Evolutionary conservation across 208 protist genomes (phyloP).

Genomic region (Crithidia brevicula): DNA sequence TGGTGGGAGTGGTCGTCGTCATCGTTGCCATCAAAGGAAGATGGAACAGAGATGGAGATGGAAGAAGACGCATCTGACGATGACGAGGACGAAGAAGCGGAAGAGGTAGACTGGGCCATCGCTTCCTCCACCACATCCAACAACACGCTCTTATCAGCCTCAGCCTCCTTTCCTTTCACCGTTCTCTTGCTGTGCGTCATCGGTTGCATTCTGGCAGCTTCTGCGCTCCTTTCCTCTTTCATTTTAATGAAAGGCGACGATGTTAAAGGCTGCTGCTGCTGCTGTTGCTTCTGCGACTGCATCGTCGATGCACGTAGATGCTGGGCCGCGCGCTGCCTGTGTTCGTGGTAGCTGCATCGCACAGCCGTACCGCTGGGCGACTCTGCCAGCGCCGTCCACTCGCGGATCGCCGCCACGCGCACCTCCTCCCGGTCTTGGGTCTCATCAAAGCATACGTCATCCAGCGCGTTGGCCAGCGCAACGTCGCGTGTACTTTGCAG

Average conservation of each 20-base stretch:
- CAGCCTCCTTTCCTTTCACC: too few relatives aligned
- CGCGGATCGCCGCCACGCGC: constrained; percentile 20
- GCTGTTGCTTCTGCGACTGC: too few relatives aligned
- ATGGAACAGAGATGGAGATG: constrained; percentile 2
- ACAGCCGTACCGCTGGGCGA: constrained; percentile 23
- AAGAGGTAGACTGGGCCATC: not conserved
- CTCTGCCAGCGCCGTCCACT: constrained; percentile 18
- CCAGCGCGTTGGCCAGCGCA: constrained; percentile 15
- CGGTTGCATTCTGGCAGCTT: too few relatives aligned
- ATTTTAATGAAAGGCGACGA: too few relatives aligned
- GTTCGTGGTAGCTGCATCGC: constrained; percentile 8
- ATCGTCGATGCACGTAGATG: too few relatives aligned
- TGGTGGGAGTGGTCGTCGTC: not conserved
- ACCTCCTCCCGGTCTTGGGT: constrained; percentile 23
- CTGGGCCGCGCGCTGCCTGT: too few relatives aligned
- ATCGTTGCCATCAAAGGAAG: not conserved
- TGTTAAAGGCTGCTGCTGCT: not conserved
- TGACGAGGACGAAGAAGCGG: not conserved
- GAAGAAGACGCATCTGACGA: constrained; percentile 2
- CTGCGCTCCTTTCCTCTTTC: too few relatives aligned
- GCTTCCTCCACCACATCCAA: too few relatives aligned
- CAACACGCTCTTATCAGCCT: too few relatives aligned
- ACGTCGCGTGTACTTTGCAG: constrained; percentile 2
- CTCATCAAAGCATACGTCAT: constrained; percentile 20
- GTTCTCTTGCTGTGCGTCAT: too few relatives aligned